Percentiles rank a stretch among this genome's conserved stretches.
phyloP scores from a whole-genome alignment of 1,139 yeast genomes.

The Kazachstania sp. region DNA sequence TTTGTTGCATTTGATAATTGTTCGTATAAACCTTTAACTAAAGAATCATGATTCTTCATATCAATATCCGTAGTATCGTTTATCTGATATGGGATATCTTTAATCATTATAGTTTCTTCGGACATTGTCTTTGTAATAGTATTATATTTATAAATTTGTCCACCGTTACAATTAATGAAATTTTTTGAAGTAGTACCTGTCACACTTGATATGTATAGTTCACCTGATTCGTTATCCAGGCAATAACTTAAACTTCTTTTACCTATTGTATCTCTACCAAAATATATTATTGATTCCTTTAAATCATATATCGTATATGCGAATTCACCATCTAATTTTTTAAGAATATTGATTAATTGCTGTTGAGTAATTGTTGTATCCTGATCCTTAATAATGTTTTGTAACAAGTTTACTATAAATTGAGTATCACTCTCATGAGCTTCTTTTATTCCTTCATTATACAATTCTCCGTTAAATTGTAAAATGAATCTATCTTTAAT shows the following conservation, averaged over 20 bases:
- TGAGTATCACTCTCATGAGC: conserved; percentile 41
- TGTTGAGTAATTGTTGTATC: conserved; percentile 1
- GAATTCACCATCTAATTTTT: conserved; percentile 68
- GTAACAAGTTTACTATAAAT: conserved; percentile 32
- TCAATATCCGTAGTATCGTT: conserved; percentile 13
- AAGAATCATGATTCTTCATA: conserved; percentile 12
- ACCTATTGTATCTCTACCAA: conserved; percentile 81
- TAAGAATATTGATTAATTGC: conserved; percentile 32
- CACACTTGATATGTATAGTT: conserved; percentile 39
- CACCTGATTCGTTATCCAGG: conserved; percentile 25
- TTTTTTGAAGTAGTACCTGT: conserved; percentile 29
- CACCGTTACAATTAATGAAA: conserved; percentile 47
- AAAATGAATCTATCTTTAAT: conserved; percentile 34
- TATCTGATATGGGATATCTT: conserved; percentile 16
- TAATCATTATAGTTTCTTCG: conserved; percentile 6
- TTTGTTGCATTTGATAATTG: conserved; percentile 37
- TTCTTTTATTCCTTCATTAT: conserved; percentile 44
- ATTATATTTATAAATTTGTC: conserved; percentile 41
- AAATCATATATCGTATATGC: conserved; percentile 51
- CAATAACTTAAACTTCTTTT: conserved; percentile 61
- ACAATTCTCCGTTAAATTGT: conserved; percentile 87
- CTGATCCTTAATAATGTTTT: not conserved
- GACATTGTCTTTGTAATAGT: conserved; percentile 14
- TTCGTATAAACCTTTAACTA: conserved; percentile 21
- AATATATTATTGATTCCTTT: conserved; percentile 40